Conservation (phyloP, 169 alveolate genomes). For the Blepharisma undulans region DNA sequence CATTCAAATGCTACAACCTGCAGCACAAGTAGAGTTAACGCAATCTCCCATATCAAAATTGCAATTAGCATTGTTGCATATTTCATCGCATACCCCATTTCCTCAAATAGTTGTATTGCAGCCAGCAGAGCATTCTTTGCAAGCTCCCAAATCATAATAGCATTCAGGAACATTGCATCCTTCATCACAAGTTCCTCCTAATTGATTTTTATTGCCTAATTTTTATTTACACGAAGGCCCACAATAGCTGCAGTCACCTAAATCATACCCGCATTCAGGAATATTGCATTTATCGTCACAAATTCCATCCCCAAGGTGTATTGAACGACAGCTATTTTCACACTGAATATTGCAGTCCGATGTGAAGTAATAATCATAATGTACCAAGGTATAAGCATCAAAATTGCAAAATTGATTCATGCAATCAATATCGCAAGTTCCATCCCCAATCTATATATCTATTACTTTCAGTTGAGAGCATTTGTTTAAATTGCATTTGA, state of each 20-base stretch:
- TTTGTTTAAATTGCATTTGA: background rate
- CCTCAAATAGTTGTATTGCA: background rate
- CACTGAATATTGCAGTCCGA: background rate
- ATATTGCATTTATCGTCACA: background rate
- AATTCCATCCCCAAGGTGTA: background rate
- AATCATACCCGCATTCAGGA: background rate
- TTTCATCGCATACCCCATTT: slow-evolving; percentile 29
- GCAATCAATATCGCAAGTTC: background rate
- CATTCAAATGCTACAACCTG: background rate
- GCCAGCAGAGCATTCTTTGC: background rate
- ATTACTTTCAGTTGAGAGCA: background rate
- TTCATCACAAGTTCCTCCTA: slow-evolving; percentile 18
- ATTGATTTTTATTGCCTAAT: background rate
- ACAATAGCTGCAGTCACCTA: slow-evolving; percentile 24
- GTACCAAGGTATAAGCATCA: background rate
- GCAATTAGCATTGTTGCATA: background rate
- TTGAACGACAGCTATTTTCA: background rate
- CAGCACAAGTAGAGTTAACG: background rate
- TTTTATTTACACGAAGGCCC: background rate
- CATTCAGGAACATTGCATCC: slow-evolving; percentile 33
- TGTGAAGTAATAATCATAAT: background rate
- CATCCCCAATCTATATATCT: background rate
- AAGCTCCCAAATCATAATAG: slow-evolving; percentile 11
- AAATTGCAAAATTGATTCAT: background rate
- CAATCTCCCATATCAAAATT: slow-evolving; percentile 35